Conservation (phyloP, 305 asterid species). For the Andrographis paniculata region DNA sequence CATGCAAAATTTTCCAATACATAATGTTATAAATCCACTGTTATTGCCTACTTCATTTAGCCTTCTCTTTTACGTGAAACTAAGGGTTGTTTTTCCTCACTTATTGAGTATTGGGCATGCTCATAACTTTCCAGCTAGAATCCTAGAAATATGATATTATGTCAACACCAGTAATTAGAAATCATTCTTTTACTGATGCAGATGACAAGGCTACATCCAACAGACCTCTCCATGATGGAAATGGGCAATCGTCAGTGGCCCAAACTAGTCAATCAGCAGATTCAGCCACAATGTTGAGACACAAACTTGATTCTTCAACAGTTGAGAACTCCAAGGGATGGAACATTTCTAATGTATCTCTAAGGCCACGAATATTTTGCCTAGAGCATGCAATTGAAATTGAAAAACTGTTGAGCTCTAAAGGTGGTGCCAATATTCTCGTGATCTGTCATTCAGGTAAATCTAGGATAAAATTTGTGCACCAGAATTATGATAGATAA, state of each 20-base stretch:
- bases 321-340: slow-evolving; percentile 28
- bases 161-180: not conserved
- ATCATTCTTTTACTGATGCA: slow-evolving; percentile 10
- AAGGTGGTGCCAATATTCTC: slow-evolving; percentile 82
- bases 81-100: not conserved
- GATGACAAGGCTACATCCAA: slow-evolving; percentile 21
- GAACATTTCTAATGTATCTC: slow-evolving; percentile 35
- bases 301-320: slow-evolving; percentile 25
- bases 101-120: not conserved
- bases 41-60: slow-evolving; percentile 1
- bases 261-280: slow-evolving; percentile 23
- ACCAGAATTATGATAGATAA: not conserved
- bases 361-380: slow-evolving; percentile 75
- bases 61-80: slow-evolving; percentile 3
- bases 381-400: slow-evolving; percentile 88
- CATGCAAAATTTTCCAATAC: not conserved
- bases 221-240: slow-evolving; percentile 18
- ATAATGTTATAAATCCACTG: not conserved
- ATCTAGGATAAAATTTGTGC: slow-evolving; percentile 11
- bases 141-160: not conserved
- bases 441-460: slow-evolving; percentile 96
- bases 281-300: slow-evolving; percentile 22
- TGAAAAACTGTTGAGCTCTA: slow-evolving; percentile 50
- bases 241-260: slow-evolving; percentile 22
- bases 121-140: not conserved